Conservation (phyloP, 495 filamentous ascomycete species). For the Podospora pseudoanserina region DNA sequence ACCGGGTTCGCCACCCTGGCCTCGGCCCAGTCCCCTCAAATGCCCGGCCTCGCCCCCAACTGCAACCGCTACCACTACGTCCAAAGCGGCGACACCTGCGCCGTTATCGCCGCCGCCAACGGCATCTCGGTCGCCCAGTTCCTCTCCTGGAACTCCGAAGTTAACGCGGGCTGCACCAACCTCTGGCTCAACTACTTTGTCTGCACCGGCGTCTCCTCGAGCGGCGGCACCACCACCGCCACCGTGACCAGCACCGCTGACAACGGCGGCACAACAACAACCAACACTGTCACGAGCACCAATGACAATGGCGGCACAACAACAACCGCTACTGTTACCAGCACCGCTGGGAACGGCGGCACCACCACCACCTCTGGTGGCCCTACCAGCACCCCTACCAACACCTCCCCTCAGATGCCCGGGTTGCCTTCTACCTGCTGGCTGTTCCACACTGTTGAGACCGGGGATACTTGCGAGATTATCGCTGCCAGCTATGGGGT, state of each 20-base stretch:
- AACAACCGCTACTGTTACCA: background rate
- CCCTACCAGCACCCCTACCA: background rate
- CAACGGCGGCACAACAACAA: too few relatives aligned
- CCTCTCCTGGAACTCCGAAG: background rate
- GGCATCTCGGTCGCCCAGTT: background rate
- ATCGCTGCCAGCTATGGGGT: background rate
- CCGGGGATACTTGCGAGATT: background rate
- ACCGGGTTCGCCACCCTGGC: background rate
- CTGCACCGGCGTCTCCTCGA: background rate
- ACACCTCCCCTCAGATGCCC: background rate
- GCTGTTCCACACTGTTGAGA: background rate
- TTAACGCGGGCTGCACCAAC: background rate
- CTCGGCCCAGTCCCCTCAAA: background rate
- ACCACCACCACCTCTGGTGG: background rate
- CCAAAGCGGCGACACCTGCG: background rate
- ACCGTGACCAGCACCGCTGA: too few relatives aligned
- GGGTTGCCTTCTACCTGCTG: background rate
- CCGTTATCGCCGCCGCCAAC: background rate
- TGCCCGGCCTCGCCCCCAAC: slow-evolving; percentile 3
- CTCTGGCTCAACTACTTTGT: slow-evolving; percentile 1
- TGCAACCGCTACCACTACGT: slow-evolving; percentile 9
- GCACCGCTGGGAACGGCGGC: background rate
- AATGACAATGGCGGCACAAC: background rate
- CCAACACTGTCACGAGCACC: background rate
- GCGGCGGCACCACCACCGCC: too few relatives aligned